Evolutionary conservation across 2,329 filamentous ascomycete genomes (phyloP).

Genomic region (Fusarium keratoplasticum): DNA sequence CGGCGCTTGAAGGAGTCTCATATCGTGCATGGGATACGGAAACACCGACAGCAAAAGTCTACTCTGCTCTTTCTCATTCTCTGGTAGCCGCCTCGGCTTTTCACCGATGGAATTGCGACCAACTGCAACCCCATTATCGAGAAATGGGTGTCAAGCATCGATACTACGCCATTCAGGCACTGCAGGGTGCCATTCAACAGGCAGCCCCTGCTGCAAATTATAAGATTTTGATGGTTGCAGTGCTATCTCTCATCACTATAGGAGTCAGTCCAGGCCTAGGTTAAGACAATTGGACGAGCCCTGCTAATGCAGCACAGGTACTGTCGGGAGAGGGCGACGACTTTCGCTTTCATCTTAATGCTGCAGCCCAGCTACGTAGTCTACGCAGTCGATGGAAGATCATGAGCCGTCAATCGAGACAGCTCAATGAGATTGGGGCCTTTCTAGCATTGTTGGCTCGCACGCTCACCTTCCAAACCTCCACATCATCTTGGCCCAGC

Average conservation of each 20-base stretch:
- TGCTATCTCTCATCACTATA: not conserved
- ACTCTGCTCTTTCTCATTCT: slow-evolving; percentile 20
- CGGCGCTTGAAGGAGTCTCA: slow-evolving; percentile 10
- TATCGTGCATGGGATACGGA: not conserved
- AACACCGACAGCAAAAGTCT: slow-evolving; percentile 10
- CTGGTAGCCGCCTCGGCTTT: not conserved
- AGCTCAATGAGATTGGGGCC: slow-evolving; percentile 22
- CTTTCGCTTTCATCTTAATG: slow-evolving; percentile 14
- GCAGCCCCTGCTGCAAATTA: not conserved
- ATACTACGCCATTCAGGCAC: not conserved
- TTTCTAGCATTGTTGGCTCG: slow-evolving; percentile 23
- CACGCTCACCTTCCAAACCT: slow-evolving; percentile 10
- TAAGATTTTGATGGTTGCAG: not conserved
- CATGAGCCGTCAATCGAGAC: slow-evolving; percentile 8
- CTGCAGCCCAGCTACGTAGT: slow-evolving; percentile 9
- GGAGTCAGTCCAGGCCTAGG: not conserved
- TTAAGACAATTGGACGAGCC: not conserved
- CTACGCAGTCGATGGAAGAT: slow-evolving; percentile 18
- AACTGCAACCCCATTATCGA: not conserved
- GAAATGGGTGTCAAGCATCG: not conserved
- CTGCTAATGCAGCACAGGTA: not conserved
- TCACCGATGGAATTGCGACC: not conserved
- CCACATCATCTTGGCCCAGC: not conserved
- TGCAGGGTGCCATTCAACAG: not conserved
- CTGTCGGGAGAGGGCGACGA: not conserved